Percentiles rank a stretch among this genome's conserved stretches.
These are phyloP conservation scores for Yamadazyma phyllophila DNA, from an alignment of 805 yeast genomes.

Conservation along the genomic window DNA sequence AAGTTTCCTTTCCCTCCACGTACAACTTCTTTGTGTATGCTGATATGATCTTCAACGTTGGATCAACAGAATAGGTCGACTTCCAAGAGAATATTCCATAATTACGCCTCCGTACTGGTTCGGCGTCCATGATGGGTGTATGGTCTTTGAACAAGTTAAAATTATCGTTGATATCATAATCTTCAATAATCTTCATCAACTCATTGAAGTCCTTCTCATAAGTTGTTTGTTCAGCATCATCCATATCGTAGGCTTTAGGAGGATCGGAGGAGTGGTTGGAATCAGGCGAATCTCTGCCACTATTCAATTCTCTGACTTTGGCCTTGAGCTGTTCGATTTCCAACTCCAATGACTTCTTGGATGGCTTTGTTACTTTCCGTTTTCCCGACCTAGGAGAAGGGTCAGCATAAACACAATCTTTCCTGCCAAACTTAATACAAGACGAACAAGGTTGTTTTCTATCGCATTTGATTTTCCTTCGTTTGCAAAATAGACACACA, in stretches of 20 bases:
- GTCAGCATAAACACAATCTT: conserved; percentile 13
- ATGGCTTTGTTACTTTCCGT: conserved; percentile 2
- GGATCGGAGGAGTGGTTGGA: background rate
- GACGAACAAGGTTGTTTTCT: conserved; percentile 36
- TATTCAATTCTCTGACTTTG: conserved; percentile 9
- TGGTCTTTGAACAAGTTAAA: conserved; percentile 1
- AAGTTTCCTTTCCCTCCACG: conserved; percentile 4
- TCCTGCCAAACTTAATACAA: conserved; percentile 23
- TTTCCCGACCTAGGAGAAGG: conserved; percentile 4
- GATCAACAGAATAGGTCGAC: conserved; percentile 7
- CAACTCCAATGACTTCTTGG: conserved; percentile 9
- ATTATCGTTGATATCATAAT: background rate
- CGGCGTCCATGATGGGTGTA: conserved; percentile 2
- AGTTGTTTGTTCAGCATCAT: conserved; percentile 1
- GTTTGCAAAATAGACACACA: conserved; percentile 34
- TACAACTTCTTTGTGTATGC: background rate
- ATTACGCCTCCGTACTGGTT: conserved; percentile 4
- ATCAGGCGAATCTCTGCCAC: background rate
- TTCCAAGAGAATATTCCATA: conserved; percentile 11
- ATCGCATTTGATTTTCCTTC: conserved; percentile 43
- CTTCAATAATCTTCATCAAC: conserved; percentile 5
- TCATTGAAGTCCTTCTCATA: conserved; percentile 7
- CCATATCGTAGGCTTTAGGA: conserved; percentile 1
- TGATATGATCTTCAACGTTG: conserved; percentile 2
- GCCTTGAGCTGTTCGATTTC: conserved; percentile 13